Percentiles rank a stretch among this genome's conserved stretches.
Evolutionary conservation across 2,329 filamentous ascomycete genomes (phyloP).

Genomic region (Dactylonectria estremocensis): DNA sequence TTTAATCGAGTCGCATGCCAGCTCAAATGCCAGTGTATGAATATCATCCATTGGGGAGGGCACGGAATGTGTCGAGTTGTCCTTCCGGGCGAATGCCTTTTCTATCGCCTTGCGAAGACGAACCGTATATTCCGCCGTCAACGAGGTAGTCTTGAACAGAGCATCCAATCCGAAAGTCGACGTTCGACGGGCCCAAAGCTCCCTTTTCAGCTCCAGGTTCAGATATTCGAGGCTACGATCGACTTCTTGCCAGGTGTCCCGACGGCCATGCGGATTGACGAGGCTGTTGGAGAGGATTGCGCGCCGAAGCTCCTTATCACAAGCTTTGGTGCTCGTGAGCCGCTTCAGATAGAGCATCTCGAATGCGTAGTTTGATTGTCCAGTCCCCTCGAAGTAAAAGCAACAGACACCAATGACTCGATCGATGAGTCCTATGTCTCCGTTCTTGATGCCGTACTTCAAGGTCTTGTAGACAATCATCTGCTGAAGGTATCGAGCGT

Average conservation of each 20-base stretch:
- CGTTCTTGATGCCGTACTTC: conserved; percentile 2
- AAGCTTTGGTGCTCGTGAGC: background rate
- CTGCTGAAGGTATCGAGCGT: conserved; percentile 2
- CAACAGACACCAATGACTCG: conserved; percentile 1
- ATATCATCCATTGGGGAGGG: background rate
- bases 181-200: background rate
- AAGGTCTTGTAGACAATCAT: conserved; percentile 3
- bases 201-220: background rate
- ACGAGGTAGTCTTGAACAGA: background rate
- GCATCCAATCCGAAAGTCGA: conserved; percentile 1
- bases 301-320: background rate
- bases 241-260: background rate
- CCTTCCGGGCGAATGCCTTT: background rate
- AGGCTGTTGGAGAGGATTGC: background rate
- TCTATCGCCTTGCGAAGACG: background rate
- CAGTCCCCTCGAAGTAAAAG: conserved; percentile 1
- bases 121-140: background rate
- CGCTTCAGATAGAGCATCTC: conserved; percentile 1
- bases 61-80: background rate
- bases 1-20: conserved; percentile 1
- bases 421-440: conserved; percentile 1
- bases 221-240: background rate
- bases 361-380: conserved; percentile 3
- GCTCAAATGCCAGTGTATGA: background rate
- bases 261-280: background rate